Conservation (phyloP, 768 basidiomycete genomes). For the Rhodosporidiobolus odoratus region DNA sequence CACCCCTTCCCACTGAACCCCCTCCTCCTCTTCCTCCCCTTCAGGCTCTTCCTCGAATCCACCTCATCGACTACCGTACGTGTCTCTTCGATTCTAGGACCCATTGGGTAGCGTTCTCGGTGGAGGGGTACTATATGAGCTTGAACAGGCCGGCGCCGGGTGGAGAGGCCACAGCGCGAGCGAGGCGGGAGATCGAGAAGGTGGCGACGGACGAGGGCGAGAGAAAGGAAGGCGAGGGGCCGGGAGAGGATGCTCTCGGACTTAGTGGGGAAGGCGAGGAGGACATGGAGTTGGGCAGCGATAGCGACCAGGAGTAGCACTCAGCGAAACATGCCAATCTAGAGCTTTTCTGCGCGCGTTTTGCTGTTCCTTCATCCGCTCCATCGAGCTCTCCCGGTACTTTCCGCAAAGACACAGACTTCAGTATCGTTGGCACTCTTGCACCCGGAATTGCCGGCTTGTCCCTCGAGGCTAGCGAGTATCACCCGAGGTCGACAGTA, state of each 20-base stretch:
- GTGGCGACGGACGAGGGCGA: not conserved
- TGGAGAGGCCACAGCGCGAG: not conserved
- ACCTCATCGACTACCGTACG: slow-evolving; percentile 16
- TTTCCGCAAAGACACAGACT: no score
- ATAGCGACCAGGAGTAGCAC: slow-evolving; percentile 7
- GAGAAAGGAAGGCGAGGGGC: not conserved
- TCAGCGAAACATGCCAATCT: no score
- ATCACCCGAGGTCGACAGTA: no score
- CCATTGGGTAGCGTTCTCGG: slow-evolving; percentile 23
- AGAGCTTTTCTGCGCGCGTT: no score
- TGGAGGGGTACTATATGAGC: slow-evolving; percentile 6
- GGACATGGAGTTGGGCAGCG: slow-evolving; percentile 26
- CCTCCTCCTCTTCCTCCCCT: not conserved
- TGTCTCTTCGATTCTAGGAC: slow-evolving; percentile 9
- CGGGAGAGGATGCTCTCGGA: no score
- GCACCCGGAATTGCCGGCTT: no score
- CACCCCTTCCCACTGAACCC: not conserved
- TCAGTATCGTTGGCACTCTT: no score
- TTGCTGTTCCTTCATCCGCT: no score
- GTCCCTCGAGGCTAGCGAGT: no score
- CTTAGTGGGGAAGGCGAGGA: slow-evolving; percentile 10
- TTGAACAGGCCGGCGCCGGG: slow-evolving; percentile 1
- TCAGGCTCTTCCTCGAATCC: not conserved
- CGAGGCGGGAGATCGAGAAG: not conserved
- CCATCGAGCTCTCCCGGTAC: no score